Base-by-base conservation (phyloP, 352 stramenopile species). In the Plasmopara muralis region DNA sequence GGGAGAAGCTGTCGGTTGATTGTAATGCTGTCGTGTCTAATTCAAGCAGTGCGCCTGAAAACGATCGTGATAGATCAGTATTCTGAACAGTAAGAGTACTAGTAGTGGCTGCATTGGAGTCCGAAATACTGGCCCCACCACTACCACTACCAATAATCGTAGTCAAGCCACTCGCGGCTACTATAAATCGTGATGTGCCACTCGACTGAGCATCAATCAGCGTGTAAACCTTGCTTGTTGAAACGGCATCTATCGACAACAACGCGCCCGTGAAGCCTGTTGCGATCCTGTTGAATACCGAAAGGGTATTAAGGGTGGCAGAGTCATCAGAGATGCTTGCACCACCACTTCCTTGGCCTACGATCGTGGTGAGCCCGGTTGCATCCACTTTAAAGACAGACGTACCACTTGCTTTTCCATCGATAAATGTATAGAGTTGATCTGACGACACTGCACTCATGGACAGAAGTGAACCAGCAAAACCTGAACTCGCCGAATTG, bases 381-480 rank as follows among this genome's bases (percentile, higher is more conserved):
- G 45, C 51, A 13, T 48, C 39, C 9, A 64, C 28, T 2, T 16
- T 52, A 16, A 64, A 64, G 0, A 60, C 41, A 0, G 51, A 56
- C 5, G 34, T 45, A 14, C 9, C 42, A 10, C 50, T 50, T 34
- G 57, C 35, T 0, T 47, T 62, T 9, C 49, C 55, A 45, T 63
- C 49, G 18, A 66, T 30, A 6, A 66, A 25, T 25, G 20, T 25
- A 25, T 25, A 25, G 53, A 66, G 20, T 57, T 51, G 47, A 66
- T 58, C 29, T 49, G 20, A 25, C 20, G 20, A 25, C 20, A 25
- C 20, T 25, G 20, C 20, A 25, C 20, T 25, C 20, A 25, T 25
- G 20, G 20, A 25, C 20, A 25, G 3, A 25, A 25, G 20, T 25
- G 20, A 25, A 25, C 20, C 20, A 43, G 4, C 61, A 9, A 14